phyloP scores from a whole-genome alignment of 2,329 filamentous ascomycete genomes.

The Rutstroemia sp. region DNA sequence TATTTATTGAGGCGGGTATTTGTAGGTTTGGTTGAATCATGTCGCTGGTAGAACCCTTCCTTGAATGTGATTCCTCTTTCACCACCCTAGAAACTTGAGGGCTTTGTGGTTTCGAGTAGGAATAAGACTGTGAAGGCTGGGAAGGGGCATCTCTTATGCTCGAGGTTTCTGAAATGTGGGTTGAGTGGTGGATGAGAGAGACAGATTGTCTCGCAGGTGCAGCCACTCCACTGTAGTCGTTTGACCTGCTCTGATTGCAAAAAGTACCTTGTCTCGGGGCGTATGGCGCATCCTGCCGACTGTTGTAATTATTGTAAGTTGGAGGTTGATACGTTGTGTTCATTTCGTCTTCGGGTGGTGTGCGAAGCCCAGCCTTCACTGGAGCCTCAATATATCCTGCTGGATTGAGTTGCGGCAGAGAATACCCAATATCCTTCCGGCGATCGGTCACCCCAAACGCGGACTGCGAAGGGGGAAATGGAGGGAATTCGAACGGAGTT shows the following conservation, averaged over 20 bases:
- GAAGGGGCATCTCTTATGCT: conserved; percentile 23
- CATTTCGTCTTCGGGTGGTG: conserved; percentile 46
- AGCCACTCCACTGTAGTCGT: background rate
- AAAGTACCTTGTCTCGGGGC: background rate
- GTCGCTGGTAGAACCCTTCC: conserved; percentile 19
- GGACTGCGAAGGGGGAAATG: conserved; percentile 15
- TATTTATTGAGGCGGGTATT: conserved; percentile 69
- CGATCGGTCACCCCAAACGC: conserved; percentile 15
- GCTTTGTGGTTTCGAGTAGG: conserved; percentile 16
- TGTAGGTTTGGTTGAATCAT: conserved; percentile 40
- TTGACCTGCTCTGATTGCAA: background rate
- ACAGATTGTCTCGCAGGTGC: conserved; percentile 13
- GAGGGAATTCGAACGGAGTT: conserved; percentile 25
- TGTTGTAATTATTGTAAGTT: conserved; percentile 40
- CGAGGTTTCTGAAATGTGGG: conserved; percentile 11
- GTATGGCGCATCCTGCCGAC: conserved; percentile 32
- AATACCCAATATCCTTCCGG: conserved; percentile 16
- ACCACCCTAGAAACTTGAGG: conserved; percentile 15
- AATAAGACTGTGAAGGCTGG: conserved; percentile 10
- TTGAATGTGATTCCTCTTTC: conserved; percentile 11
- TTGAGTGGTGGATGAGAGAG: conserved; percentile 13
- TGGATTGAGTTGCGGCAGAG: conserved; percentile 14
- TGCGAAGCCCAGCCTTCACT: conserved; percentile 37
- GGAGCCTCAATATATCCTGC: conserved; percentile 22
- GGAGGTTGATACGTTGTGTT: conserved; percentile 42